Evolutionary conservation across 2,329 filamentous ascomycete species (phyloP).

Genomic region (Taxawa tesnikishii): DNA sequence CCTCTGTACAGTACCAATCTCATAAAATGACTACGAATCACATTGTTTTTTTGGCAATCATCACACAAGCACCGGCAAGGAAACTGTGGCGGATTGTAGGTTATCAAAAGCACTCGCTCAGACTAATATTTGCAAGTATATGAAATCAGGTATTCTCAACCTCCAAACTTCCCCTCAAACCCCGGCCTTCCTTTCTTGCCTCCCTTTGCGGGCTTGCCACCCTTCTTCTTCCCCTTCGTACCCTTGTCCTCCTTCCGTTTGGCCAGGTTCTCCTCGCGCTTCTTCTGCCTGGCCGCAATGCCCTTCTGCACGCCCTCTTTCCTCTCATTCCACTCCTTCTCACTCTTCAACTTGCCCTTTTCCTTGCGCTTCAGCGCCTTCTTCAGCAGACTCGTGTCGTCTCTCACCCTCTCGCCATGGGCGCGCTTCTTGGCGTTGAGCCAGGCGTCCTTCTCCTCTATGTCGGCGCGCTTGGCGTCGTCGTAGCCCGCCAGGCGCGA

Average conservation of each 20-base stretch:
- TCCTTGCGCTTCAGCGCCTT: conserved; percentile 94
- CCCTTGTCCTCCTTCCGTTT: conserved; percentile 69
- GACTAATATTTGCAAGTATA: too few relatives aligned
- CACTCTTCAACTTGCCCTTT: conserved; percentile 77
- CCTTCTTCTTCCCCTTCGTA: conserved; percentile 59
- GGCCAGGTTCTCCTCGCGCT: conserved; percentile 43
- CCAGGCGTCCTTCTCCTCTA: conserved; percentile 92
- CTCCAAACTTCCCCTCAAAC: conserved; percentile 51
- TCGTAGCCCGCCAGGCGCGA: conserved; percentile 65
- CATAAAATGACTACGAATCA: too few relatives aligned
- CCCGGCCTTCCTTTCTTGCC: conserved; percentile 58
- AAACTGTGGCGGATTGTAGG: too few relatives aligned
- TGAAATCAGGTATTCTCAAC: too few relatives aligned
- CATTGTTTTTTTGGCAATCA: too few relatives aligned
- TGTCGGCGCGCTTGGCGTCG: conserved; percentile 67
- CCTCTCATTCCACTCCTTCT: conserved; percentile 60
- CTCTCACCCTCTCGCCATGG: conserved; percentile 78
- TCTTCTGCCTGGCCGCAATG: conserved; percentile 37
- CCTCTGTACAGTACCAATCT: too few relatives aligned
- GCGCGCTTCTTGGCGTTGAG: conserved; percentile 78
- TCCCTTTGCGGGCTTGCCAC: conserved; percentile 55
- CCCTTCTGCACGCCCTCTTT: conserved; percentile 32
- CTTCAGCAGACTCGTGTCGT: conserved; percentile 78
- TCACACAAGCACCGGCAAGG: too few relatives aligned
- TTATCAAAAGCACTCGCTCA: too few relatives aligned